Evolutionary conservation across 1,139 yeast species (phyloP).

Genomic region (Fermentozyma sake): DNA sequence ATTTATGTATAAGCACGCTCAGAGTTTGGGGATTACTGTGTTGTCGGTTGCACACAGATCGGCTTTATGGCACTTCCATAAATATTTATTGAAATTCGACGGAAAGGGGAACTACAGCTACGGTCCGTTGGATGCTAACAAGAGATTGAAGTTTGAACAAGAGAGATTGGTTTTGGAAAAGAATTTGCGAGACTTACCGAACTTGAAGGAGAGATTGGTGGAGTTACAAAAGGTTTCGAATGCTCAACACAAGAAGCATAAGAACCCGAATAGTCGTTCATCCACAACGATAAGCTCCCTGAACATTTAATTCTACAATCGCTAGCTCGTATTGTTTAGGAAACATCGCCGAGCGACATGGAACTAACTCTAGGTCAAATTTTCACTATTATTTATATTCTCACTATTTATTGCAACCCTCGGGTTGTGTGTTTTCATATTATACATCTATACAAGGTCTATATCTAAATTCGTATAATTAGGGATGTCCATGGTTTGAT

Average conservation of each 20-base stretch:
- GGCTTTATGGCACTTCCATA: conserved; percentile 90
- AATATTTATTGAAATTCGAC: conserved; percentile 74
- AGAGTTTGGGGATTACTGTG: conserved; percentile 72
- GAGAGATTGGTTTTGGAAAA: conserved; percentile 65
- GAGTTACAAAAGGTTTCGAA: conserved; percentile 53
- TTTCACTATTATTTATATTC: neutral
- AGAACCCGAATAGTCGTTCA: no score
- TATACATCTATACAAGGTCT: neutral
- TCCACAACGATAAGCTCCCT: no score
- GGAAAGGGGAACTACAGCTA: conserved; percentile 77
- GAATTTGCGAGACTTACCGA: conserved; percentile 62
- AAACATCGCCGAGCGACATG: no score
- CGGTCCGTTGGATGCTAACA: conserved; percentile 63
- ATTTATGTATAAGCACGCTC: conserved; percentile 83
- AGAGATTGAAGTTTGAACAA: conserved; percentile 65
- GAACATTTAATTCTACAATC: no score
- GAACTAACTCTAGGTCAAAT: conserved; percentile 1
- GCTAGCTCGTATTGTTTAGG: no score
- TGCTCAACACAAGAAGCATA: conserved; percentile 35
- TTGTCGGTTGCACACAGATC: conserved; percentile 91
- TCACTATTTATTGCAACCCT: neutral
- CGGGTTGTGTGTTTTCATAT: neutral
- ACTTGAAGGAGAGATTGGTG: conserved; percentile 56
- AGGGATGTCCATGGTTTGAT: conserved; percentile 62
- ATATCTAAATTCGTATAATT: conserved; percentile 5